Conservation (phyloP, 371 early-diverging fungal genomes). For the Apophysomyces ossiformis region DNA sequence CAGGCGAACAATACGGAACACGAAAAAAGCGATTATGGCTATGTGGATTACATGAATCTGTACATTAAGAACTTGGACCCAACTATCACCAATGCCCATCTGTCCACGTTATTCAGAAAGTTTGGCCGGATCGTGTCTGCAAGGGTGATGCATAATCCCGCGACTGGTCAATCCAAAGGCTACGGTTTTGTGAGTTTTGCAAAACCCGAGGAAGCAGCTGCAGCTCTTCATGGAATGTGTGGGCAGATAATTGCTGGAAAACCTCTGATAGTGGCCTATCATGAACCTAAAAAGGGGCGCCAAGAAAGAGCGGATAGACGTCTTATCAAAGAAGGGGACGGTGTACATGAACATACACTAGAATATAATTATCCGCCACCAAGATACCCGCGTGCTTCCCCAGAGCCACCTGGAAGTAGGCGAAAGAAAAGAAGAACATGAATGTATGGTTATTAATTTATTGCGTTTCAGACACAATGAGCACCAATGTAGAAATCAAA, state of each 20-base stretch:
- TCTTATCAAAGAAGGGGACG: conserved; percentile 10
- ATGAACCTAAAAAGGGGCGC: conserved; percentile 41
- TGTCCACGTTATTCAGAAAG: conserved; percentile 39
- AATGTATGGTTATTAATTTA: background rate
- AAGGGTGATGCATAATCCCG: conserved; percentile 48
- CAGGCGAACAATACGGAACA: conserved; percentile 10
- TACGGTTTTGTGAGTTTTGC: conserved; percentile 52
- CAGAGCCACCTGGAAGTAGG: background rate
- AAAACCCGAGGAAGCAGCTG: conserved; percentile 41
- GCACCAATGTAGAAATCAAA: background rate
- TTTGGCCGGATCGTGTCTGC: conserved; percentile 55
- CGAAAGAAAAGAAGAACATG: background rate
- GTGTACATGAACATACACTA: background rate
- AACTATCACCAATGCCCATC: conserved; percentile 42
- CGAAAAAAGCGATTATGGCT: conserved; percentile 18
- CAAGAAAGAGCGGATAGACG: conserved; percentile 24
- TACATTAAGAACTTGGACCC: conserved; percentile 59
- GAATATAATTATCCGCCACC: background rate
- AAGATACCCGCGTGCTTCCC: background rate
- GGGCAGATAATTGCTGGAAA: conserved; percentile 29
- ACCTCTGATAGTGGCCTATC: conserved; percentile 39
- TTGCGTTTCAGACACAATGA: background rate
- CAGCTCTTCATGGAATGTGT: conserved; percentile 42
- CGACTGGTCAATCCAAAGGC: conserved; percentile 47
- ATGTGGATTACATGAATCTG: conserved; percentile 45